Conservation (phyloP, 2,329 filamentous ascomycete genomes). For the Pyricularia sp. region DNA sequence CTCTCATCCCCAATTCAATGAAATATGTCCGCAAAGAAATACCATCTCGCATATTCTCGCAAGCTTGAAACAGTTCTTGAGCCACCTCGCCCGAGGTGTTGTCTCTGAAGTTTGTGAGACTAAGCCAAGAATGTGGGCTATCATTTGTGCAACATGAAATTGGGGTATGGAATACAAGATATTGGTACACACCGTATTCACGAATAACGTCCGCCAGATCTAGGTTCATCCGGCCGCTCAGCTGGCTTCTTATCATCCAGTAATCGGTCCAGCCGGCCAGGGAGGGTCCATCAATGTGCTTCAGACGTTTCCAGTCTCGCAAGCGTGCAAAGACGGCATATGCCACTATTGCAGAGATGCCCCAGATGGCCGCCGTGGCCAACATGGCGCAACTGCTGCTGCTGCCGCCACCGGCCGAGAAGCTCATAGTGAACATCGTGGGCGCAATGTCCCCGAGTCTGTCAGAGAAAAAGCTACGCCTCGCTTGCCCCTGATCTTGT, state of each 20-base stretch:
- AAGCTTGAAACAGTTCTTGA: no score
- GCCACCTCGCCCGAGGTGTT: not conserved
- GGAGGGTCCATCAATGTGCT: constrained; percentile 17
- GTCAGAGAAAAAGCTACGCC: not conserved
- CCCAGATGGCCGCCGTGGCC: not conserved
- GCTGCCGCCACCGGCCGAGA: not conserved
- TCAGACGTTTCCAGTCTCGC: constrained; percentile 8
- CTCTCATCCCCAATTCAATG: not conserved
- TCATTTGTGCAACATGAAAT: not conserved
- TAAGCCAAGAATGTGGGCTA: not conserved
- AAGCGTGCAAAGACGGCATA: constrained; percentile 5
- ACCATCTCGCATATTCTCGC: not conserved
- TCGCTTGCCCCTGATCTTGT: not conserved
- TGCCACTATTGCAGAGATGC: not conserved
- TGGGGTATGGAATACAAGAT: not conserved
- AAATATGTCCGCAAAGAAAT: not conserved
- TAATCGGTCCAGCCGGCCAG: constrained; percentile 15
- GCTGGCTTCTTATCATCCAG: constrained; percentile 17
- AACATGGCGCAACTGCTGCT: not conserved
- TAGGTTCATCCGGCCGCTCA: constrained; percentile 14
- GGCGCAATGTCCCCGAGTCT: not conserved
- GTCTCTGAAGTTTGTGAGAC: not conserved
- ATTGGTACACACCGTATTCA: constrained; percentile 11
- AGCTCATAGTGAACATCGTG: not conserved
- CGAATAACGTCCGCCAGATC: constrained; percentile 11